phyloP scores from a whole-genome alignment of 805 yeast species.

The Ogataea haglerorum region DNA sequence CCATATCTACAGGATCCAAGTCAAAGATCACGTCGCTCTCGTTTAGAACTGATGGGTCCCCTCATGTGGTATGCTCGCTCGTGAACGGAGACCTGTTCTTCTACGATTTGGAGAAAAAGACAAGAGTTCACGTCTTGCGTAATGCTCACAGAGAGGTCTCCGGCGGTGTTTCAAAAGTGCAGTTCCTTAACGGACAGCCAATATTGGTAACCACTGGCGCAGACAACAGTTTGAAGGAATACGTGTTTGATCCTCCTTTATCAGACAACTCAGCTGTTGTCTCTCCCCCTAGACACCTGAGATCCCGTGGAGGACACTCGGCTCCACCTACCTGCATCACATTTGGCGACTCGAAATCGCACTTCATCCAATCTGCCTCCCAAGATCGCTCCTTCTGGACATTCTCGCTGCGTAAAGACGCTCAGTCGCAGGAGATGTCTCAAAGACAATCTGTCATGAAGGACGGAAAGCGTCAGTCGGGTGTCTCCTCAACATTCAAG shows the following conservation, averaged over 20 bases:
- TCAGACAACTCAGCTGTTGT: constrained; percentile 63
- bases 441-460: constrained; percentile 54
- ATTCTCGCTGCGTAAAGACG: constrained; percentile 90
- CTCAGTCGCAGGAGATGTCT: constrained; percentile 91
- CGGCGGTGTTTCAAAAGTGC: constrained; percentile 75
- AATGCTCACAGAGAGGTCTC: constrained; percentile 66
- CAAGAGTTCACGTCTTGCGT: constrained; percentile 74
- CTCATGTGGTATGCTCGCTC: constrained; percentile 79
- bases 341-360: constrained; percentile 75
- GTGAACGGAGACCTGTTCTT: constrained; percentile 80
- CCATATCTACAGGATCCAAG: constrained; percentile 41
- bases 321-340: constrained; percentile 76
- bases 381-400: constrained; percentile 85
- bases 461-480: constrained; percentile 51
- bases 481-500: constrained; percentile 48
- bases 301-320: constrained; percentile 97
- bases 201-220: constrained; percentile 85
- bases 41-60: constrained; percentile 86
- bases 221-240: constrained; percentile 85
- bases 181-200: constrained; percentile 88
- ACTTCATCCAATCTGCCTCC: constrained; percentile 82
- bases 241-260: constrained; percentile 88
- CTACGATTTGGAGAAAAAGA: constrained; percentile 69
- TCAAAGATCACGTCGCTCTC: constrained; percentile 59
- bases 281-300: constrained; percentile 84